Evolutionary conservation across 2,329 filamentous ascomycete species (phyloP).

Genomic region (Magnaporthiopsis poae): DNA sequence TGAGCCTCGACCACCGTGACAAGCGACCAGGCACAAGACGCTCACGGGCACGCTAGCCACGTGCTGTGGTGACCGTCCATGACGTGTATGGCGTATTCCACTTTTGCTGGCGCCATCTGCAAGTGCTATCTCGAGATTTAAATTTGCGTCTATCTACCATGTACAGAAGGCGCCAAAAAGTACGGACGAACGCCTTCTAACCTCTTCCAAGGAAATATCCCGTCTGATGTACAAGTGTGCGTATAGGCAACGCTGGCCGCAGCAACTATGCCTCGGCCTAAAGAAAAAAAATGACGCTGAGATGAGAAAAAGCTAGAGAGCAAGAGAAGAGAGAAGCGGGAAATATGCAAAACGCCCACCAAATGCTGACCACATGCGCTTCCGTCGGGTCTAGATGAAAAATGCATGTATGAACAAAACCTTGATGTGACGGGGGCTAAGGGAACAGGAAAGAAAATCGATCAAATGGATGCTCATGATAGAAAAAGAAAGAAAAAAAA

Average conservation of each 20-base stretch:
- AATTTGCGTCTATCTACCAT: neutral
- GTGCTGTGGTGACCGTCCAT: neutral
- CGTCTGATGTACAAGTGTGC: neutral
- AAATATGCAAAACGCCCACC: neutral
- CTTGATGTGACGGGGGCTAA: neutral
- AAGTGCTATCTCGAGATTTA: neutral
- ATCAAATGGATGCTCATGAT: neutral
- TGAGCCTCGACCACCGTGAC: neutral
- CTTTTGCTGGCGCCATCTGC: neutral
- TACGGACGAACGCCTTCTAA: neutral
- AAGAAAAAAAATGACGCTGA: neutral
- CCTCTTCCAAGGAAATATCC: neutral
- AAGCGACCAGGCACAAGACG: neutral
- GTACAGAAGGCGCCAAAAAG: neutral
- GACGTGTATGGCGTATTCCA: neutral
- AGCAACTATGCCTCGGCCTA: neutral
- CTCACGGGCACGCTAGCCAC: neutral
- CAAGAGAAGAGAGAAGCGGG: neutral
- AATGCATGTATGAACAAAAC: neutral
- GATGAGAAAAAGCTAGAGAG: neutral
- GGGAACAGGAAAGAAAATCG: neutral
- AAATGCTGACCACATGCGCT: neutral
- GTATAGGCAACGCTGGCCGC: too few relatives aligned
- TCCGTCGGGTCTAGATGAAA: neutral
- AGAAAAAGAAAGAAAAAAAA: neutral